A percentile compares a stretch with the other conserved stretches of the same genome.
phyloP scores from a whole-genome alignment of 352 stramenopile species.

The Blastocystis sp. region DNA sequence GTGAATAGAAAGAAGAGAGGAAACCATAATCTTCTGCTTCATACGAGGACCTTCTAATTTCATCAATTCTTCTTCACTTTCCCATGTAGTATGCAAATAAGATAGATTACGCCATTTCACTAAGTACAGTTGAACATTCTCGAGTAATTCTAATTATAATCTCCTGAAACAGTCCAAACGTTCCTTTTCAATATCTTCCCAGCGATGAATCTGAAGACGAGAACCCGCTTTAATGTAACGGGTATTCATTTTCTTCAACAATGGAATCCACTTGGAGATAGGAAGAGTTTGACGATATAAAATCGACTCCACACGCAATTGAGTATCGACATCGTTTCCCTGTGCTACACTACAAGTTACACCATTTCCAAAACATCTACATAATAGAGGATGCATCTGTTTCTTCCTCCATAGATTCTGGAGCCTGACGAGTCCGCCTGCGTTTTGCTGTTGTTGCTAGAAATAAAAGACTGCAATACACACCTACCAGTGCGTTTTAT shows the following conservation, averaged over 20 bases:
- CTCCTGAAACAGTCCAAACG: neutral
- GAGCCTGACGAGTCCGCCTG: neutral
- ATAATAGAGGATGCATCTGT: slow-evolving; percentile 39
- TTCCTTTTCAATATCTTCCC: neutral
- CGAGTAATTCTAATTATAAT: neutral
- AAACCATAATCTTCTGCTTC: slow-evolving; percentile 60
- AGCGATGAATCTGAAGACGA: slow-evolving; percentile 41
- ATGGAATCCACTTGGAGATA: neutral
- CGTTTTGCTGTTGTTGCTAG: slow-evolving; percentile 3
- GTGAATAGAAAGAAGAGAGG: neutral
- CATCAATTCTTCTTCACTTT: slow-evolving; percentile 74
- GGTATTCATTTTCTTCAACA: slow-evolving; percentile 54
- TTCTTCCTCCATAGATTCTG: neutral
- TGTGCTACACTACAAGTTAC: neutral
- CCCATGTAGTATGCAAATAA: slow-evolving; percentile 80
- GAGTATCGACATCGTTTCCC: slow-evolving; percentile 23
- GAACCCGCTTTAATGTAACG: slow-evolving; percentile 27
- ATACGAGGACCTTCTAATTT: slow-evolving; percentile 32
- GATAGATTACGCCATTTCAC: slow-evolving; percentile 81
- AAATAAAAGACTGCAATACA: neutral
- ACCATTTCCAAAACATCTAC: neutral
- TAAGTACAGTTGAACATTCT: slow-evolving; percentile 73
- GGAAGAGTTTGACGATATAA: slow-evolving; percentile 55
- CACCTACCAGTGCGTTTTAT: neutral
- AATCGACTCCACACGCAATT: slow-evolving; percentile 19